Base-by-base conservation (phyloP, 768 basidiomycete genomes). In the Xerocomellus amylosporus region DNA sequence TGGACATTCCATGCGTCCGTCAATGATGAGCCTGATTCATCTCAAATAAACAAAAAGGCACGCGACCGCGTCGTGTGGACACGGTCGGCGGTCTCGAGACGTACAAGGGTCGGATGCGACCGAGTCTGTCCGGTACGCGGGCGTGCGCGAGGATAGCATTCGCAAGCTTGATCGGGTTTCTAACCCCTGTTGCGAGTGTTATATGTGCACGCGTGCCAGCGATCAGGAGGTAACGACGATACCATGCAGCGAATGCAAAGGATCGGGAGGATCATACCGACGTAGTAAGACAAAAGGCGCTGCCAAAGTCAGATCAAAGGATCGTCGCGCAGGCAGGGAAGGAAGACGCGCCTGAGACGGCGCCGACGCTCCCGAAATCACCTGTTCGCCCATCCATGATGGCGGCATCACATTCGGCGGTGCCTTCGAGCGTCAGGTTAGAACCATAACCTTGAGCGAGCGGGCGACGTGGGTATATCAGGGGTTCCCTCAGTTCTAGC, bases 351-450 rank as follows among this genome's bases (percentile, higher is more conserved):
- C 88, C 87, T 66, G 85, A 76, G 28, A 88, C 76, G 4, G 90
- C 90, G 41, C 87, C 91, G 17, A 86, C 79, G 59, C 85, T 83
- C 26, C 88, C 90, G 64, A 88, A 93, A n/a, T 71, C 68, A 20
- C 69, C 64, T 0, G 69, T 67, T 41, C 64, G 66, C 22, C 80
- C 79, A 20, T 74, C 71, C 84, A 90, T 88, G 52, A 92, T 74
- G 13, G 87, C 79, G 8, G 90, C 90, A 61, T 93, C 90, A 61
- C 90, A 92, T 71, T 93, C 90, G 17, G 91, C 89, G 3, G 73
- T 74, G 14, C 91, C 89, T n/a, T 80, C 75, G 4, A 85, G 58
- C 0, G 88, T 90, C 43, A 93, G 73, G 66, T 92, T 93, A 2
- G 90, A 89, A 5, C 91, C 90, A 56, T 79, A 82, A 1, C 90